These are phyloP conservation scores for Phellinidium pouzarii DNA, from an alignment of 1,284 basidiomycete genomes.

Conservation along the genomic window DNA sequence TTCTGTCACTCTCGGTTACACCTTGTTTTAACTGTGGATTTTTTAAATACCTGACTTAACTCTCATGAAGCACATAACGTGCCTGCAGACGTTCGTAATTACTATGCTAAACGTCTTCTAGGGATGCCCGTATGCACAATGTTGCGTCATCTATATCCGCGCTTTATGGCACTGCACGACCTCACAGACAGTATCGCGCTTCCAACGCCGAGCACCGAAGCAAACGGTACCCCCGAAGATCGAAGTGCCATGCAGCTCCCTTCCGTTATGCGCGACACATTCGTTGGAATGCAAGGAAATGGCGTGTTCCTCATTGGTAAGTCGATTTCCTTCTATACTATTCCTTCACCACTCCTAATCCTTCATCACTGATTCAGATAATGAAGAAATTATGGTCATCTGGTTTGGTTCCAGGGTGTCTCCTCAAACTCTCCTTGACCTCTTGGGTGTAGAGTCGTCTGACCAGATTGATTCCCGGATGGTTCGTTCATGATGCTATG, in stretches of 20 bases:
- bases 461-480: conserved; percentile 68
- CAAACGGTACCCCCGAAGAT: neutral
- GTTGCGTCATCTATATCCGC: conserved; percentile 85
- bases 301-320: conserved; percentile 89
- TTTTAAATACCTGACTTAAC: neutral
- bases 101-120: conserved; percentile 73
- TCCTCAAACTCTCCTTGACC: conserved; percentile 76
- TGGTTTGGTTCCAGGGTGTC: conserved; percentile 88
- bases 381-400: conserved; percentile 84
- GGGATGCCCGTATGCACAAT: conserved; percentile 63
- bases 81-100: conserved; percentile 89
- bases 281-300: conserved; percentile 84
- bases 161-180: conserved; percentile 85
- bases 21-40: neutral
- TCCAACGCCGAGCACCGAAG: conserved; percentile 22
- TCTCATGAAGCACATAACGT: conserved; percentile 65
- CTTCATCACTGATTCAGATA: conserved; percentile 50
- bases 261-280: conserved; percentile 76
- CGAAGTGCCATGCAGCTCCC: conserved; percentile 43
- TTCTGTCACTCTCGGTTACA: neutral
- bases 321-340: conserved; percentile 22
- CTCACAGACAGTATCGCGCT: conserved; percentile 70
- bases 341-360: neutral
- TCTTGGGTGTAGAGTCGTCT: conserved; percentile 83
- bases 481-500: conserved; percentile 37